Percentiles rank a stretch among this genome's conserved stretches.
Evolutionary conservation across 2,329 filamentous ascomycete genomes (phyloP).

Genomic region (Dendryphion nanum): DNA sequence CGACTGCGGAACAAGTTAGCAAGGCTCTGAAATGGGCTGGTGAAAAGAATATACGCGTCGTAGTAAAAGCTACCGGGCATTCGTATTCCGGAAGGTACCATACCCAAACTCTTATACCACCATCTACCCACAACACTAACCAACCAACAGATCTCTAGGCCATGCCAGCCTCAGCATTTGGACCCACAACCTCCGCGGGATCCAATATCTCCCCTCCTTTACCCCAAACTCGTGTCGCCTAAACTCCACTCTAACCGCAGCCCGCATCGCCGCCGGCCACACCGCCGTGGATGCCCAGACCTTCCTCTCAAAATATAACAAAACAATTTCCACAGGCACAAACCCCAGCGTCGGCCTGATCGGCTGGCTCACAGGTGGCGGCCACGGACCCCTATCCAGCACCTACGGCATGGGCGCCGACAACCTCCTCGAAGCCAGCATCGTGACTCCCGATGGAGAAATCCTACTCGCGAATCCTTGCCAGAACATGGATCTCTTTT

Average conservation of each 20-base stretch:
- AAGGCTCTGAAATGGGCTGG: constrained; percentile 21
- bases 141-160: constrained; percentile 6
- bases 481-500: constrained; percentile 37
- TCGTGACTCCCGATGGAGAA: constrained; percentile 28
- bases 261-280: constrained; percentile 19
- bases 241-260: constrained; percentile 7
- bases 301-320: constrained; percentile 12
- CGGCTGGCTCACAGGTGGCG: constrained; percentile 42
- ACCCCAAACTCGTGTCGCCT: constrained; percentile 14
- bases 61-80: constrained; percentile 28
- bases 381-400: constrained; percentile 36
- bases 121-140: background rate
- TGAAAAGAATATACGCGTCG: constrained; percentile 19
- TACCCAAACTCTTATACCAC: background rate
- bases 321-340: constrained; percentile 19
- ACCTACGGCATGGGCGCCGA: constrained; percentile 40
- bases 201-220: constrained; percentile 21
- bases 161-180: constrained; percentile 19
- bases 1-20: constrained; percentile 14
- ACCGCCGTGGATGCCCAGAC: constrained; percentile 17
- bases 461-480: constrained; percentile 19
- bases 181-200: constrained; percentile 25
- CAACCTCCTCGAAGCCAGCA: constrained; percentile 32
- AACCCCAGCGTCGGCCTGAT: constrained; percentile 38
- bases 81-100: constrained; percentile 21